Evolutionary conservation across 495 filamentous ascomycete species (phyloP).

Genomic region (Hypoxylon trugodes): DNA sequence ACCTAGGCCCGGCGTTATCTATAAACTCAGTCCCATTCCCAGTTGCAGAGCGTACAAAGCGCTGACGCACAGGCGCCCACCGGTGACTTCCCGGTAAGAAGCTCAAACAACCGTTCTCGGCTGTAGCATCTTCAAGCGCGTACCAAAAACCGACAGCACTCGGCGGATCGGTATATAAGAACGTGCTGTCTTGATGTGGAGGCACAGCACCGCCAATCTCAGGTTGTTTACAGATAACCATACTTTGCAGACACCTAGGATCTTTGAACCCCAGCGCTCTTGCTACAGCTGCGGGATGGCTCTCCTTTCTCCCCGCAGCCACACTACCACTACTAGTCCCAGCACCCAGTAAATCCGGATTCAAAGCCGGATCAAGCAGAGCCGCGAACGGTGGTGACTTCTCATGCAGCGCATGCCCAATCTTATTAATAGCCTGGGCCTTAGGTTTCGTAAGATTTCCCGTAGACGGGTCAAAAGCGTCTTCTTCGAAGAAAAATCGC

Average conservation of each 20-base stretch:
- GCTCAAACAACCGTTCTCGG: constrained; percentile 84
- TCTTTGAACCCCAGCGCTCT: constrained; percentile 74
- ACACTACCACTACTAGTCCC: constrained; percentile 29
- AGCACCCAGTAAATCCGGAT: constrained; percentile 38
- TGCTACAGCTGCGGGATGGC: constrained; percentile 69
- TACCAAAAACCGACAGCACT: constrained; percentile 95
- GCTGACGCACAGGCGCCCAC: constrained; percentile 66
- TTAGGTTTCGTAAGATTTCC: constrained; percentile 77
- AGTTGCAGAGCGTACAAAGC: constrained; percentile 76
- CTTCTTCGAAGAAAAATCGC: constrained; percentile 96
- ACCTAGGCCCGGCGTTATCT: constrained; percentile 50
- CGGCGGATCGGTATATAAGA: constrained; percentile 91
- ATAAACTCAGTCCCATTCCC: constrained; percentile 62
- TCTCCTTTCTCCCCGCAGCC: constrained; percentile 23
- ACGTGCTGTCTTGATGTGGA: constrained; percentile 89
- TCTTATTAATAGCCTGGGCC: constrained; percentile 89
- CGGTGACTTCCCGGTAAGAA: constrained; percentile 84
- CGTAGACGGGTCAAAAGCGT: constrained; percentile 68
- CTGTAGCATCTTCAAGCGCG: constrained; percentile 88
- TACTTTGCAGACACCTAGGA: constrained; percentile 81
- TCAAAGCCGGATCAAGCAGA: constrained; percentile 62
- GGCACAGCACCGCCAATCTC: constrained; percentile 91
- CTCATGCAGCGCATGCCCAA: constrained; percentile 87
- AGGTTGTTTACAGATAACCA: constrained; percentile 98
- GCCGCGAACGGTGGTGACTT: constrained; percentile 75